A percentile compares a stretch with the other conserved stretches of the same genome.
Evolutionary conservation across 1,284 basidiomycete genomes (phyloP).

Genomic region (Ustilago curta): DNA sequence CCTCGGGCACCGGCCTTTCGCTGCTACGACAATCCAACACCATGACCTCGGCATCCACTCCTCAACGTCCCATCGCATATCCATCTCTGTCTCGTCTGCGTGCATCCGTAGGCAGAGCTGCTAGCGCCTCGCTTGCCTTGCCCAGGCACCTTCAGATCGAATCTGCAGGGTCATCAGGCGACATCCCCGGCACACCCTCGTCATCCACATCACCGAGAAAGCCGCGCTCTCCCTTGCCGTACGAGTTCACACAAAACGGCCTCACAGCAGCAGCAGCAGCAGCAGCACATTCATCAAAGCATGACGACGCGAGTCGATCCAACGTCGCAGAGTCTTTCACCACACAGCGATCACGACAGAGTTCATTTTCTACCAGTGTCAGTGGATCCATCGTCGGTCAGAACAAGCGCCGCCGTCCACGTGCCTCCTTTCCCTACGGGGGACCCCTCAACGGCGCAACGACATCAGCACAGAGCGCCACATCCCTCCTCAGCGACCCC

Average conservation of each 20-base stretch:
- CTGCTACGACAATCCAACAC: conserved; percentile 27
- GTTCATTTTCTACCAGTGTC: conserved; percentile 53
- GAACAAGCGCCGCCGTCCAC: conserved; percentile 27
- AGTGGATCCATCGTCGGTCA: conserved; percentile 23
- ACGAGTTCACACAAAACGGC: conserved; percentile 33
- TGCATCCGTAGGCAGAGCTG: conserved; percentile 32
- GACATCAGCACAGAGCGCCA: conserved; percentile 28
- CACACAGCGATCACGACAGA: conserved; percentile 45
- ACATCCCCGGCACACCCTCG: conserved; percentile 30
- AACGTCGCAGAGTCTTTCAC: conserved; percentile 27
- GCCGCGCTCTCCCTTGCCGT: conserved; percentile 36
- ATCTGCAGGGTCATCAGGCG: conserved; percentile 28
- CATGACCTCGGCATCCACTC: conserved; percentile 24
- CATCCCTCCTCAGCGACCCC: conserved; percentile 31
- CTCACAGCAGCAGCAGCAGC: conserved; percentile 24
- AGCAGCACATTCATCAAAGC: conserved; percentile 45
- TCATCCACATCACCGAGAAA: conserved; percentile 48
- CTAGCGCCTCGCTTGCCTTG: conserved; percentile 26
- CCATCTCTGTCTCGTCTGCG: conserved; percentile 46
- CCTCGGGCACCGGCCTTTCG: conserved; percentile 30
- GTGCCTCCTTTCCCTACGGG: conserved; percentile 39
- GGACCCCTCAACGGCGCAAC: conserved; percentile 16
- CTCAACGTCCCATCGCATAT: conserved; percentile 42
- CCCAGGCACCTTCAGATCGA: conserved; percentile 27
- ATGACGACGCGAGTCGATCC: conserved; percentile 25